Percentiles rank a stretch among this genome's conserved stretches.
Conservation (phyloP, 305 asterid genomes). For the Ilex paraguariensis region DNA sequence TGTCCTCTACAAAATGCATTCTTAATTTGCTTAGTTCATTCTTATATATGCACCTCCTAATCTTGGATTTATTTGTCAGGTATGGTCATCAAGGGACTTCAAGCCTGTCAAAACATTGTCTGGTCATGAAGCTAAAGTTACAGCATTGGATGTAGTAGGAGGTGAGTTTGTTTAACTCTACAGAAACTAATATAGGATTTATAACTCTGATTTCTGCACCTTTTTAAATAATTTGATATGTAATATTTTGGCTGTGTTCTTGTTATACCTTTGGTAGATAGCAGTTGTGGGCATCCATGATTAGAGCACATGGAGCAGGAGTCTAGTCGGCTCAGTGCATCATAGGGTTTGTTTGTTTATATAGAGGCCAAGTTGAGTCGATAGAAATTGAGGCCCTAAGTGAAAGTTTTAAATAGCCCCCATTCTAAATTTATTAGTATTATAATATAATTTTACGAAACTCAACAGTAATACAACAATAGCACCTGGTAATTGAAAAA, state of each 20-base stretch:
- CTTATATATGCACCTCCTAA: conserved; percentile 4
- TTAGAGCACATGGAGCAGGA: not conserved
- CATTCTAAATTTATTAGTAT: too few species aligned
- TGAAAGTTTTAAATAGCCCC: too few species aligned
- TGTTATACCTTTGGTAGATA: too few species aligned
- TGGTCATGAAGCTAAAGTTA: conserved; percentile 88
- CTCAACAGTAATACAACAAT: too few species aligned
- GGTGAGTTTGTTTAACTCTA: conserved; percentile 38
- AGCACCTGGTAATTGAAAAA: too few species aligned
- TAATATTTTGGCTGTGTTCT: not conserved
- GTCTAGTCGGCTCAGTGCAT: not conserved
- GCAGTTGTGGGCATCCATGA: not conserved
- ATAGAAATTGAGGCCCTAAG: too few species aligned
- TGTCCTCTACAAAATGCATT: not conserved
- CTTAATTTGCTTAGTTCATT: conserved; percentile 2
- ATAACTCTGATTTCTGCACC: not conserved
- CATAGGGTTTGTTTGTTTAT: not conserved
- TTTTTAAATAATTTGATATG: not conserved
- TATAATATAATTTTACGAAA: too few species aligned
- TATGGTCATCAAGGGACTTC: conserved; percentile 92
- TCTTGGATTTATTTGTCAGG: conserved; percentile 34
- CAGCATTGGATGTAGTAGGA: conserved; percentile 64
- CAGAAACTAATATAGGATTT: conserved; percentile 3
- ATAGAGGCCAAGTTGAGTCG: too few species aligned
- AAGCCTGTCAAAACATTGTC: conserved; percentile 77